Evolutionary conservation across 345 rosid genomes (phyloP), one percentile per base, ranked within the genome.

Genomic region (Erysimum cheiranthoides): DNA sequence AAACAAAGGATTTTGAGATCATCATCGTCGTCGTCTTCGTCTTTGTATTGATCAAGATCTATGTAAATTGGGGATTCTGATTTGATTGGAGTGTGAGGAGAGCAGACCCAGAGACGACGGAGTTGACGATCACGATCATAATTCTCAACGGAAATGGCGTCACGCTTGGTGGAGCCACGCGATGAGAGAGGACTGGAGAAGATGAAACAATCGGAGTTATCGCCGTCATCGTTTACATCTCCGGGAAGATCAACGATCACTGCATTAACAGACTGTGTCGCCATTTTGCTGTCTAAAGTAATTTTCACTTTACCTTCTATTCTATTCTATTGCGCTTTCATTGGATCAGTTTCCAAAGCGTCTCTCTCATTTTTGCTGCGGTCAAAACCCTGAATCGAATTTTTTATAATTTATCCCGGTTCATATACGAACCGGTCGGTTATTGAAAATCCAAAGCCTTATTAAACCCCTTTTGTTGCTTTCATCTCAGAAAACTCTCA

Each of bases 91-190:
- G 25, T 38, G 9, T 68, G 77, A 45, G 84, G 82, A 40, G 73
- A 51, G 43, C 10, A 28, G 63, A 76, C 17, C 46, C 68, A 73
- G 36, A 57, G 12, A 57, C 25, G 40, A 5, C 30, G 60, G 3
- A 65, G 79, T 71, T 68, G 77, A 35, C 86, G 80, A 18, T 73
- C 71, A 34, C 67, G 81, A 54, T 31, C 54, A 81, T 84, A 81
- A 10, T 68, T 70, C 54, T 87, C 89, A 25, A 82, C 86, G 27
- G 81, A 78, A 21, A 87, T 78, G 10, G 89, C 80, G 32, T 57
- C 74, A 10, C 25, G 73, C 61, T 73, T 73, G 4, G 80, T 56
- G 65, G 57, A 49, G 35, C 89, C 89, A 49, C 73, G 61, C 8
- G 31, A 17, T 2, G 73, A 53, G 27, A 64, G 62, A 71, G 79